Evolutionary conservation across 306 rosid genomes (phyloP), one percentile per base, ranked within the genome.

Genomic region (Dalbergia cochinchinensis): DNA sequence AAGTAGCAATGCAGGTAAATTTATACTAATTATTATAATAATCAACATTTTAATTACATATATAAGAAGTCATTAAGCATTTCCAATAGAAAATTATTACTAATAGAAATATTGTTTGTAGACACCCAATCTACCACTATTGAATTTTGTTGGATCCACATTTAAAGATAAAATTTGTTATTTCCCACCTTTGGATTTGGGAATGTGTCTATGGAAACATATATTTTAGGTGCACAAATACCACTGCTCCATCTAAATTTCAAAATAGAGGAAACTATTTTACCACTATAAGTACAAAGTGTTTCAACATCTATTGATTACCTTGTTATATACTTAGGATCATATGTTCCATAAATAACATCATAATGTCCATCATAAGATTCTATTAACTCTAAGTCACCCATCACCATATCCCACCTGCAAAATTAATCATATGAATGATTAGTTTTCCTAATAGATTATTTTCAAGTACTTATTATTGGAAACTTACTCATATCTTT

Each of bases 321-420:
- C 99, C 97, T 81, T 22, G 97, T 90, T 39, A 87, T 88, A 86
- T 91, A 92, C 75, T 91, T 92, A 37, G 97, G 99, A 76, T 92
- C 92, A 60, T 83, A 91, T 55, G 91, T 92, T 77, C 98, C 99
- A 59, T 95, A 92, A 60, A 95, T 88, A 79, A 92, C 89, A 78
- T 95, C 99, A 68, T 87, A 91, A 79, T 95, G 92, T 39, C 98
- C 97, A 63, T 91, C 96, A 55, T 79, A 90, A 69, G 94, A 81
- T 72, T 95, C 94, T 69, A 95, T 62, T 76, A 88, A 71, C 87
- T 92, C 96, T 82, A 92, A 85, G 88, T 95, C 98, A 81, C 95
- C 92, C 78, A 94, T 92, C 82, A 95, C 90, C 93, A 89, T 89
- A 91, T 95, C 99, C 99, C 99, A 95, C 91, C 99, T 95, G 89